Evolutionary conservation across 805 yeast species (phyloP).

Genomic region (Allodekkera sacchari): DNA sequence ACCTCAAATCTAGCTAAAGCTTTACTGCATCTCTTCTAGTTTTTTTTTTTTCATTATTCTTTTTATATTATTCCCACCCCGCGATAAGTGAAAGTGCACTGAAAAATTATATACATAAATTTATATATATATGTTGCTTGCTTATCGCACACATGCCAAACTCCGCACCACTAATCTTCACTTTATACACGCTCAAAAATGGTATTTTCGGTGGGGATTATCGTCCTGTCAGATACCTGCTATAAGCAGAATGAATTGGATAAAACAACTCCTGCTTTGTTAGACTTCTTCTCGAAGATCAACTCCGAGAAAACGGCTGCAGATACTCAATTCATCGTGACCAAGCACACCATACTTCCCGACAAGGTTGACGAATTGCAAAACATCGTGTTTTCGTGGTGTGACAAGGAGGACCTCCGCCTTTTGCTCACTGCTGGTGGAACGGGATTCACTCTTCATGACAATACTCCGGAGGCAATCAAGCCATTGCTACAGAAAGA

Average conservation of each 20-base stretch:
- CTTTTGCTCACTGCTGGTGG: slow-evolving; percentile 44
- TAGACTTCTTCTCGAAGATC: slow-evolving; percentile 8
- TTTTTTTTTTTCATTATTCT: too few species aligned
- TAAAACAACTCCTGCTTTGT: slow-evolving; percentile 23
- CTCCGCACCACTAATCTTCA: too few species aligned
- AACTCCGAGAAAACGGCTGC: slow-evolving; percentile 4
- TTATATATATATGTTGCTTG: too few species aligned
- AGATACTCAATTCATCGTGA: slow-evolving; percentile 6
- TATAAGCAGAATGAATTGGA: slow-evolving; percentile 24
- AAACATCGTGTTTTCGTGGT: slow-evolving; percentile 18
- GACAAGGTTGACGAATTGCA: slow-evolving; percentile 29
- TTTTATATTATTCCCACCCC: too few species aligned
- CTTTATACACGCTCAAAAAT: too few species aligned
- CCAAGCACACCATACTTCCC: slow-evolving; percentile 22
- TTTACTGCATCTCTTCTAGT: too few species aligned
- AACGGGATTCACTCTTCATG: slow-evolving; percentile 39
- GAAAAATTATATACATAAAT: too few species aligned
- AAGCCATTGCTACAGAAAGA: slow-evolving; percentile 31
- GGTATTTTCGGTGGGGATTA: slow-evolving; percentile 24
- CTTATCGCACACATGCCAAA: too few species aligned
- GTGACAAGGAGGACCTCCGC: slow-evolving; percentile 10
- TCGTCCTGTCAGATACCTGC: slow-evolving; percentile 37
- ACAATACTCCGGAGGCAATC: slow-evolving; percentile 45
- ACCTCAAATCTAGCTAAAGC: too few species aligned
- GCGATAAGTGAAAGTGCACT: too few species aligned